phyloP scores from a whole-genome alignment of 192 early-diverging fungal species.

The Chytriomyces confervae region DNA sequence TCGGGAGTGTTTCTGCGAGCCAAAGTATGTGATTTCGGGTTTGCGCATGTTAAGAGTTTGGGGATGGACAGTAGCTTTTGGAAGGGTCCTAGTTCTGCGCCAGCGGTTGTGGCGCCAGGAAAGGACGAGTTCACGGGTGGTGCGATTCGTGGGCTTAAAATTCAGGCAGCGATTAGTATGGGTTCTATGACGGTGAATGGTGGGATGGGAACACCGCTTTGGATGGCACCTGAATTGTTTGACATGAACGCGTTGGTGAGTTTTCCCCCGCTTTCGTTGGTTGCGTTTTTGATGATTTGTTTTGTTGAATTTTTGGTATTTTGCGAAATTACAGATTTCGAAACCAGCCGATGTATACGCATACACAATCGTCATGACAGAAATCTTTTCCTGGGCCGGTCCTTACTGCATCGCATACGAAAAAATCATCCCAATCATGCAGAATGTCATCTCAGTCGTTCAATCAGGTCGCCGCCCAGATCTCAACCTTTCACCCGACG shows the following conservation, averaged over 20 bases:
- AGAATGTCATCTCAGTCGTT: slow-evolving; percentile 30
- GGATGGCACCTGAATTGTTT: slow-evolving; percentile 37
- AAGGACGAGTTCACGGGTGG: slow-evolving; percentile 23
- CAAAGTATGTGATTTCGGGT: slow-evolving; percentile 35
- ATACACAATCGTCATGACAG: slow-evolving; percentile 33
- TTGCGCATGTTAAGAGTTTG: slow-evolving; percentile 35
- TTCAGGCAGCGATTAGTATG: slow-evolving; percentile 33
- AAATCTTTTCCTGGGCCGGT: slow-evolving; percentile 35
- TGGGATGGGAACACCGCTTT: slow-evolving; percentile 33
- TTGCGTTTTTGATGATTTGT: neutral
- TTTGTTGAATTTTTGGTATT: too few species aligned
- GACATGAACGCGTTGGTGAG: slow-evolving; percentile 34
- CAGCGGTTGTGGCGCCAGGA: neutral
- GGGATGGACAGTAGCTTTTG: slow-evolving; percentile 33
- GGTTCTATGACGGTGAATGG: slow-evolving; percentile 36
- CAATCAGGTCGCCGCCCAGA: slow-evolving; percentile 33
- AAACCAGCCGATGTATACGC: slow-evolving; percentile 35
- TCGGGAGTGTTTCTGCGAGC: slow-evolving; percentile 29
- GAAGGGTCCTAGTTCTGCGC: slow-evolving; percentile 1
- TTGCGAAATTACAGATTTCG: slow-evolving; percentile 12
- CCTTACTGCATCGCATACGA: slow-evolving; percentile 32
- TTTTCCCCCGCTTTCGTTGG: neutral
- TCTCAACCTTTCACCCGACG: slow-evolving; percentile 23
- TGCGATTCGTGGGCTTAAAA: slow-evolving; percentile 33
- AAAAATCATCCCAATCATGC: slow-evolving; percentile 35